phyloP scores from a whole-genome alignment of 179 eudicot species.

The Amaranthus tricolor region DNA sequence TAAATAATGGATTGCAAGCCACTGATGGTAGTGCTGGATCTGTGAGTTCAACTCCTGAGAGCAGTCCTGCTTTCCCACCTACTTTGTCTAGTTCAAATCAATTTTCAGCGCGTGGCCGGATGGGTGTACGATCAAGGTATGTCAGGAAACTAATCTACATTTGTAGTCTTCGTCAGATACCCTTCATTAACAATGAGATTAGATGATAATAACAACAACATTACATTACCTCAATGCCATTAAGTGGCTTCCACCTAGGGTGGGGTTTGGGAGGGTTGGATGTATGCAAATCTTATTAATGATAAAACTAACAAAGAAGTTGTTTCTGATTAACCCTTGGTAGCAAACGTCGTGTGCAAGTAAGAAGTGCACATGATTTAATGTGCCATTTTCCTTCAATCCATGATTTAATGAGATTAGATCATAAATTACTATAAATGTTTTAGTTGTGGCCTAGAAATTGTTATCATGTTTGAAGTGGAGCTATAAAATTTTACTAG shows the following conservation, averaged over 20 bases:
- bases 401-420: no score
- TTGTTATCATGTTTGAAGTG: neutral
- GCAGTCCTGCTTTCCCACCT: slow-evolving; percentile 64
- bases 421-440: no score
- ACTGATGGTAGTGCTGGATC: slow-evolving; percentile 44
- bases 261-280: no score
- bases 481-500: neutral
- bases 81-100: slow-evolving; percentile 72
- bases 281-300: no score
- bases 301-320: no score
- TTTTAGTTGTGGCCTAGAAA: neutral
- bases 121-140: slow-evolving; percentile 86
- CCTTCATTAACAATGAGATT: neutral
- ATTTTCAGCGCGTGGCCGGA: slow-evolving; percentile 83
- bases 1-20: slow-evolving; percentile 34
- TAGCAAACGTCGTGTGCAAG: no score
- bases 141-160: slow-evolving; percentile 2
- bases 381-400: no score
- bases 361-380: no score
- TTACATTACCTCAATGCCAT: no score
- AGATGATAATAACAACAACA: neutral
- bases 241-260: no score
- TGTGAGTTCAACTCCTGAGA: slow-evolving; percentile 41
- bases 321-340: no score
- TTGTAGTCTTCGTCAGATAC: neutral